Conservation (phyloP, 176 grass and related monocot genomes). For the Musa itinerans region DNA sequence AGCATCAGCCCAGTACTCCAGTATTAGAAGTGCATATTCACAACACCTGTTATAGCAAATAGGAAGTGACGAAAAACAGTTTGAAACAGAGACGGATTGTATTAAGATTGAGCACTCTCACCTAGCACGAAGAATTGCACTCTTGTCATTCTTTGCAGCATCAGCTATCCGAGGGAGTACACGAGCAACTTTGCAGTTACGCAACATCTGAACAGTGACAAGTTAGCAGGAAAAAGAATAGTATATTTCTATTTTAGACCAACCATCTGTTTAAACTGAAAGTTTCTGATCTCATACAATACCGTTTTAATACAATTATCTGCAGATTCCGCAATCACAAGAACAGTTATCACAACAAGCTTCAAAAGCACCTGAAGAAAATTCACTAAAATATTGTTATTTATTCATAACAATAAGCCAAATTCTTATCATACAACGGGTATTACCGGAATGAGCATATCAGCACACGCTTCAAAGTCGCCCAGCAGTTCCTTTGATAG, state of each 20-base stretch:
- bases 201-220: slow-evolving; percentile 43
- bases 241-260: not conserved
- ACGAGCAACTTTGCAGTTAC: slow-evolving; percentile 89
- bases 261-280: not conserved
- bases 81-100: not conserved
- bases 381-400: slow-evolving; percentile 20
- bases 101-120: slow-evolving; percentile 9
- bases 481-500: slow-evolving; percentile 91
- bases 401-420: slow-evolving; percentile 5
- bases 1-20: slow-evolving; percentile 96
- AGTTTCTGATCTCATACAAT: slow-evolving; percentile 1
- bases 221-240: slow-evolving; percentile 12
- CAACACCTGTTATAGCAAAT: slow-evolving; percentile 51
- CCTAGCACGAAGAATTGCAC: slow-evolving; percentile 86
- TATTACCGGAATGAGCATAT: slow-evolving; percentile 71
- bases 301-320: slow-evolving; percentile 97
- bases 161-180: slow-evolving; percentile 70
- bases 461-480: slow-evolving; percentile 80
- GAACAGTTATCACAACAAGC: slow-evolving; percentile 94
- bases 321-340: slow-evolving; percentile 86
- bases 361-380: slow-evolving; percentile 74
- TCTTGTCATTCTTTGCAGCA: slow-evolving; percentile 72
- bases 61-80: not conserved
- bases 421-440: not conserved
- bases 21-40: slow-evolving; percentile 68